A percentile compares a stretch with the other conserved stretches of the same genome.
Evolutionary conservation across 768 basidiomycete genomes (phyloP).

Genomic region (Auricularia sp.): DNA sequence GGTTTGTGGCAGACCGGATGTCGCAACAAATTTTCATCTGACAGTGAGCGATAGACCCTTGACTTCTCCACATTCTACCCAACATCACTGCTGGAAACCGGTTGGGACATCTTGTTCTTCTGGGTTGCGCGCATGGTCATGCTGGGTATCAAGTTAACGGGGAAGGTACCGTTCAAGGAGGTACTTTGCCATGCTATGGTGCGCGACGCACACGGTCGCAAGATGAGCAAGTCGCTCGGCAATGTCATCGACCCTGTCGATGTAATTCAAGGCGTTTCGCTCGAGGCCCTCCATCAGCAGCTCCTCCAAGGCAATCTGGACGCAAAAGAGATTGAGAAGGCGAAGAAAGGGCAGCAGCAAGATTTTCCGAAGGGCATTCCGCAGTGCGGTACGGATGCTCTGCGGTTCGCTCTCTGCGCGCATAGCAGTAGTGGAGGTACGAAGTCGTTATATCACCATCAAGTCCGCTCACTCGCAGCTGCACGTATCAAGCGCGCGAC

Average conservation of each 20-base stretch:
- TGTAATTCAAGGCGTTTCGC: slow-evolving; percentile 73
- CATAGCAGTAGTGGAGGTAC: slow-evolving; percentile 76
- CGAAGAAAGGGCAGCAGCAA: slow-evolving; percentile 93
- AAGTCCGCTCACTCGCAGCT: background rate
- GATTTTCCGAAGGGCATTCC: slow-evolving; percentile 99
- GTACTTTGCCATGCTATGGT: slow-evolving; percentile 98
- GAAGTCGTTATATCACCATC: slow-evolving; percentile 7
- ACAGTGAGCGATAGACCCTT: slow-evolving; percentile 40
- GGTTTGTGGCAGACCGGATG: slow-evolving; percentile 27
- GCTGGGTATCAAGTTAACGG: slow-evolving; percentile 82
- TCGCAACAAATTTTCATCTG: background rate
- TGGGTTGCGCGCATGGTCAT: slow-evolving; percentile 99
- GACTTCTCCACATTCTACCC: slow-evolving; percentile 84
- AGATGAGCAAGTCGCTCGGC: slow-evolving; percentile 97
- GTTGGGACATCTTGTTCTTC: slow-evolving; percentile 99
- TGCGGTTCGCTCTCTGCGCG: slow-evolving; percentile 89
- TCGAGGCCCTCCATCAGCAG: slow-evolving; percentile 77
- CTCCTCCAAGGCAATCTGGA: slow-evolving; percentile 87
- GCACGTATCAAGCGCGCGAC: slow-evolving; percentile 58
- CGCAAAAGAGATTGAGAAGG: slow-evolving; percentile 84
- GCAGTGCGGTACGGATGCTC: slow-evolving; percentile 94
- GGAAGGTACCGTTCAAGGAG: slow-evolving; percentile 85
- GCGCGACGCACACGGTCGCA: slow-evolving; percentile 90
- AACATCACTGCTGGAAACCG: slow-evolving; percentile 84
- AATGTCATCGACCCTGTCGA: slow-evolving; percentile 97